phyloP scores from a whole-genome alignment of 2,329 filamentous ascomycete genomes.

The Exophiala oligosperma region DNA sequence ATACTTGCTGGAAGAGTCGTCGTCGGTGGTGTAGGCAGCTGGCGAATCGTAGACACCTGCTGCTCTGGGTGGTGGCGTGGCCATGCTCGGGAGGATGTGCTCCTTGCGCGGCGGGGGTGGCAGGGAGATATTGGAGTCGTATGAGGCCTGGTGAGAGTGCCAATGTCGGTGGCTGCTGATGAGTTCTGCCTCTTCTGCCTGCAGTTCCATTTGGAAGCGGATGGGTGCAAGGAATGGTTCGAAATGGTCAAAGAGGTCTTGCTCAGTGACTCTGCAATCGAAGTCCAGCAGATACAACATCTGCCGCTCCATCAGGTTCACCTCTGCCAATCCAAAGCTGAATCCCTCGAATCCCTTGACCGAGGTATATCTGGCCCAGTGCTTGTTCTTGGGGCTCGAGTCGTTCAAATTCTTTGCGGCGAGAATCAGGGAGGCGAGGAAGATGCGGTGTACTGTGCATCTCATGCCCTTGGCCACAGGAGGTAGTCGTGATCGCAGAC shows the following conservation, averaged over 20 bases:
- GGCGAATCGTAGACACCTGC: slow-evolving; percentile 35
- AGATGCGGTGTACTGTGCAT: slow-evolving; percentile 97
- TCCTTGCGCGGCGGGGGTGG: slow-evolving; percentile 18
- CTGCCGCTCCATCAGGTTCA: slow-evolving; percentile 99
- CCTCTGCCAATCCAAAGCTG: slow-evolving; percentile 90
- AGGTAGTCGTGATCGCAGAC: slow-evolving; percentile 80
- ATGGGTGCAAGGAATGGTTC: slow-evolving; percentile 88
- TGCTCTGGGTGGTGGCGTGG: slow-evolving; percentile 21
- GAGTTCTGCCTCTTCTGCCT: slow-evolving; percentile 52
- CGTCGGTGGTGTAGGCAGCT: slow-evolving; percentile 34
- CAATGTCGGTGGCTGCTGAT: slow-evolving; percentile 36
- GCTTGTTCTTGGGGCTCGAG: slow-evolving; percentile 99
- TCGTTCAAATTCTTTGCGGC: slow-evolving; percentile 98
- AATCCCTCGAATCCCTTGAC: slow-evolving; percentile 74
- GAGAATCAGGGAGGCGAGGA: slow-evolving; percentile 63
- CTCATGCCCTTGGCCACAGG: slow-evolving; percentile 94
- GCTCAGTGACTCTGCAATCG: slow-evolving; percentile 81
- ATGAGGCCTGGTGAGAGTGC: slow-evolving; percentile 36
- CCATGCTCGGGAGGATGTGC: slow-evolving; percentile 14
- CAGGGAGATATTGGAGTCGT: slow-evolving; percentile 24
- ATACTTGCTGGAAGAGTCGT: slow-evolving; percentile 33
- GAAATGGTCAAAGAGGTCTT: slow-evolving; percentile 83
- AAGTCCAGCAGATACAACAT: slow-evolving; percentile 91
- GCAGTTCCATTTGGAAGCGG: slow-evolving; percentile 58
- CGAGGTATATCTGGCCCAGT: slow-evolving; percentile 93